These are phyloP conservation scores for Calonectria multiphialidica DNA, from an alignment of 2,329 filamentous ascomycete species.

Conservation along the genomic window DNA sequence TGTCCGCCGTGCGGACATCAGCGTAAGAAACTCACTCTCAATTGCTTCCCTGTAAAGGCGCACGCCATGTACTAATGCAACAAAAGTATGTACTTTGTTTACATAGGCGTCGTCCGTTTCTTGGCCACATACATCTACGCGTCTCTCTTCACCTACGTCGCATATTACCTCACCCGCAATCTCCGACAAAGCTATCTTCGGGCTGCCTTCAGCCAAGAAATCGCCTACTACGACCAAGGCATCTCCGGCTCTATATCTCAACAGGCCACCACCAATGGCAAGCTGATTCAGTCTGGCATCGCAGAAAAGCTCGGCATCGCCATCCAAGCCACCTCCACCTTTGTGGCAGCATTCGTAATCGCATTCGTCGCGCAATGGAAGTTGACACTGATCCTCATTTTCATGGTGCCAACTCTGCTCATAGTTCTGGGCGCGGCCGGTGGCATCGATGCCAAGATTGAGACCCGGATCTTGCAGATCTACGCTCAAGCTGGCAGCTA, in stretches of 20 bases:
- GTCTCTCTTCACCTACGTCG: slow-evolving; percentile 57
- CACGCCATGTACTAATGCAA: too few species aligned
- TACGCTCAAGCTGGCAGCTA: slow-evolving; percentile 46
- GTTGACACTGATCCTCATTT: slow-evolving; percentile 51
- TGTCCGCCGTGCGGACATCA: too few species aligned
- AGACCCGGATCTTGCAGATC: slow-evolving; percentile 46
- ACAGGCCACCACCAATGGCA: slow-evolving; percentile 52
- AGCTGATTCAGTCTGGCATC: slow-evolving; percentile 53
- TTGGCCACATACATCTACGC: slow-evolving; percentile 58
- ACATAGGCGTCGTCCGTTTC: slow-evolving; percentile 67
- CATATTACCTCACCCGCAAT: too few species aligned
- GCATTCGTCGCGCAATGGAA: slow-evolving; percentile 54
- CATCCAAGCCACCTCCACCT: slow-evolving; percentile 50
- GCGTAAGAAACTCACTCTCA: too few species aligned
- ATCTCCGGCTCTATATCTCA: slow-evolving; percentile 52
- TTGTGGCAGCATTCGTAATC: slow-evolving; percentile 51
- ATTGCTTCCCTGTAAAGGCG: too few species aligned
- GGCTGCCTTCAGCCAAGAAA: slow-evolving; percentile 59
- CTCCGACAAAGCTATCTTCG: slow-evolving; percentile 60
- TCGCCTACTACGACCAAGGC: slow-evolving; percentile 59
- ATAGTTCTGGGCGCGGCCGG: slow-evolving; percentile 39
- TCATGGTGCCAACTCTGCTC: slow-evolving; percentile 25
- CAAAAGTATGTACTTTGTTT: slow-evolving; percentile 71
- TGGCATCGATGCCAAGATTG: slow-evolving; percentile 39
- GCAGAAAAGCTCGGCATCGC: slow-evolving; percentile 51